These are phyloP conservation scores for Linnemannia schmuckeri DNA, from an alignment of 192 early-diverging fungal genomes.

Conservation along the genomic window DNA sequence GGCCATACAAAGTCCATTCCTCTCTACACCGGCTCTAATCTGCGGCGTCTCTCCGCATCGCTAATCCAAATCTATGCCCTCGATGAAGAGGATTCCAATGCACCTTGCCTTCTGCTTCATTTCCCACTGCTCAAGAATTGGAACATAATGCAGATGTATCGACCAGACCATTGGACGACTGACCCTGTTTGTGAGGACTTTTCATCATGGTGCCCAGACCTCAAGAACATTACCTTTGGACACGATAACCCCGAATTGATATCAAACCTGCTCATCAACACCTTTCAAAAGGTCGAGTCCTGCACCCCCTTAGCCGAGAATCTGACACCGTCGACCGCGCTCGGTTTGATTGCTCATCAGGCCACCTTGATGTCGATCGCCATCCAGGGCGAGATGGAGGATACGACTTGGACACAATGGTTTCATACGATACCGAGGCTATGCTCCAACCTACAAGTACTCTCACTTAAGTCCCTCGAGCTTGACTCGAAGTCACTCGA, in stretches of 20 bases:
- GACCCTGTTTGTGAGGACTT: not conserved
- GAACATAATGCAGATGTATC: not conserved
- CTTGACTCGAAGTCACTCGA: not conserved
- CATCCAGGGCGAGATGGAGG: not conserved
- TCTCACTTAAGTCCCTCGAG: not conserved
- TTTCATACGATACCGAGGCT: not conserved
- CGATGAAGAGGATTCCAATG: not conserved
- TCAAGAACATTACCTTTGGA: not conserved
- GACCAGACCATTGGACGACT: not conserved
- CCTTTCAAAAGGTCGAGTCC: not conserved
- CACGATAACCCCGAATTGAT: not conserved
- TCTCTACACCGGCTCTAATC: not conserved
- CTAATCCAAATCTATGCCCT: not conserved
- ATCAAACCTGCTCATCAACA: not conserved
- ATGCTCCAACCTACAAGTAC: not conserved
- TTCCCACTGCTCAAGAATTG: not conserved
- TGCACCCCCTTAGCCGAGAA: not conserved
- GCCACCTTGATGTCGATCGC: not conserved
- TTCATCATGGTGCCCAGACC: not conserved
- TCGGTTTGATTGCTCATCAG: not conserved
- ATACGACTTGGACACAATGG: not conserved
- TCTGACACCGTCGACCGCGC: not conserved
- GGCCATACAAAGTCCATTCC: not conserved
- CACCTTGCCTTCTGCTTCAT: not conserved
- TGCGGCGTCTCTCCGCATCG: not conserved